These are phyloP conservation scores for Xylariaceae sp. DNA, from an alignment of 2,329 filamentous ascomycete genomes.

Conservation along the genomic window DNA sequence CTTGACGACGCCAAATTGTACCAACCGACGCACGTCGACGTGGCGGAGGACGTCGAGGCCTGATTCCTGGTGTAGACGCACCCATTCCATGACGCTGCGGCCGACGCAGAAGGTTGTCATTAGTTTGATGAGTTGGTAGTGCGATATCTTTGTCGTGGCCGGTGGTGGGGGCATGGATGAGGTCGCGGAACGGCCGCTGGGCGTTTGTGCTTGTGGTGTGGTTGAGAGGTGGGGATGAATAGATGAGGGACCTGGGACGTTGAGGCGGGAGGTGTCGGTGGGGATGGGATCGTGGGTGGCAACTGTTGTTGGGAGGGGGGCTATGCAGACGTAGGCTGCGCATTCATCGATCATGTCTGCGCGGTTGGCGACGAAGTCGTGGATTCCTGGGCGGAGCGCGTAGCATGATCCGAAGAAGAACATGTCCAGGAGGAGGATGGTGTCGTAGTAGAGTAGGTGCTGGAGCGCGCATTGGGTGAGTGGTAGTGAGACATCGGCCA, in stretches of 20 bases:
- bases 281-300: conserved; percentile 5
- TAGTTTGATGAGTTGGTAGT: conserved; percentile 69
- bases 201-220: conserved; percentile 2
- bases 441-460: conserved; percentile 90
- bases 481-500: conserved; percentile 79
- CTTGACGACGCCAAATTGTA: conserved; percentile 95
- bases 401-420: conserved; percentile 95
- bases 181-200: conserved; percentile 7
- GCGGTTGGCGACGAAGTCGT: conserved; percentile 70
- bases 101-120: conserved; percentile 83
- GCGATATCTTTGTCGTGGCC: conserved; percentile 25
- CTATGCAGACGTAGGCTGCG: conserved; percentile 67
- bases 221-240: neutral
- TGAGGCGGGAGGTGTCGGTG: conserved; percentile 5
- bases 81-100: conserved; percentile 81
- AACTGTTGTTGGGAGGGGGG: neutral
- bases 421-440: conserved; percentile 83
- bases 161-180: neutral
- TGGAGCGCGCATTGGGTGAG: conserved; percentile 81
- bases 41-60: conserved; percentile 62
- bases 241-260: neutral
- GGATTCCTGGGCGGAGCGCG: conserved; percentile 71
- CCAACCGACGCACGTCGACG: conserved; percentile 83
- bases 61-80: conserved; percentile 64
- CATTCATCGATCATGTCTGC: conserved; percentile 77